Evolutionary conservation across 2,329 filamentous ascomycete species (phyloP), one percentile per base, ranked within the genome.

Genomic region (Exophiala sp.): DNA sequence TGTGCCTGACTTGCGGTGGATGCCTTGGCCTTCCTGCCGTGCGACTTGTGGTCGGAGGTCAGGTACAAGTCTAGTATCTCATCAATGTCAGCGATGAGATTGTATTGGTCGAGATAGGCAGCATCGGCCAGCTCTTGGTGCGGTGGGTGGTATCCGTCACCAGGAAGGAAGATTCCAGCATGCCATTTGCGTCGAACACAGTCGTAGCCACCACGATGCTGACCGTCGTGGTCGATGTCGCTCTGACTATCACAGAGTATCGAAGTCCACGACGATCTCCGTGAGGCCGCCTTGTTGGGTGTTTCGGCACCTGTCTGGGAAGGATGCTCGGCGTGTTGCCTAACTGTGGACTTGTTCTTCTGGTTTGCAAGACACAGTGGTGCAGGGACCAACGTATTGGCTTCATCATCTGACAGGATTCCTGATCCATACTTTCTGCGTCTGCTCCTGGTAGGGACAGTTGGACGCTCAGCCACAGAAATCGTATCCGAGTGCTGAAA

Each of bases 51-150:
- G 11, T 35, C 33, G 18, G 47, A 29, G 1, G 20, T 24, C 29
- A 55, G n/a, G 33, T 55, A 55, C 38, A 55, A 14, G 29, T 55
- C 24, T 8, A 55, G 46, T 8, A 54, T 44, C 14, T 54, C 51
- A 33, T 54, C 40, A 8, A 49, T 54, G 43, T 54, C 40, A 8
- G 39, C 39, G 3, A 10, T 2, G n/a, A 40, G 46, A 11, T 12
- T n/a, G 7, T 40, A 12, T n/a, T 21, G 16, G 6, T 44, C 7
- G 2, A 3, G 24, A 8, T 29, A 29, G 7, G 24, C 5, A 29
- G 5, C 24, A 29, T 29, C 24, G 5, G 24, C 24, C 24, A 29
- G 3, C 2, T 2, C 24, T 29, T 29, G 5, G 7, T 29, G 7
- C 7, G 24, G 1, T 29, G 3, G 24, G 7, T 8, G 5, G 1